A percentile compares a stretch with the other conserved stretches of the same genome.
These are phyloP conservation scores for Ophiorrhiza pumila DNA, from an alignment of 257 asterid genomes.

Conservation along the genomic window DNA sequence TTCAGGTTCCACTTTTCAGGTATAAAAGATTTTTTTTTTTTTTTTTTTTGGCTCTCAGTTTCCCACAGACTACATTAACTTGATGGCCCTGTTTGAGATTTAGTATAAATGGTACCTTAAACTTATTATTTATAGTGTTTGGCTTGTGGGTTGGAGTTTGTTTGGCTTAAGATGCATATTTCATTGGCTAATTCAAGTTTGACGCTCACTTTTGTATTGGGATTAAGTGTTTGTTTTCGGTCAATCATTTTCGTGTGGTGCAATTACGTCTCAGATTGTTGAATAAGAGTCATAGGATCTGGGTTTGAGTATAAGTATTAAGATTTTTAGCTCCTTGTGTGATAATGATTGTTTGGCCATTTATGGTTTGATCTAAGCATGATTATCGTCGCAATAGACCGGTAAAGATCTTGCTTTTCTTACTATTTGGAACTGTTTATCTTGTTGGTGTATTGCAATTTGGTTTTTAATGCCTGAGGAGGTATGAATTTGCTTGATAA, in stretches of 20 bases:
- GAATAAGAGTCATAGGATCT: neutral
- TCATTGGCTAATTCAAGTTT: neutral
- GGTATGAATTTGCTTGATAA: neutral
- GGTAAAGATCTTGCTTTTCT: no score
- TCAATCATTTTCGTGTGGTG: neutral
- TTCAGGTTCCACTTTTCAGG: conserved; percentile 98
- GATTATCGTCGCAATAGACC: neutral
- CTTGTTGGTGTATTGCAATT: neutral
- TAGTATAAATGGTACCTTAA: neutral
- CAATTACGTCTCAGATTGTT: neutral
- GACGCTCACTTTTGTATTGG: neutral
- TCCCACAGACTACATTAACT: neutral
- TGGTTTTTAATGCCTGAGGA: neutral
- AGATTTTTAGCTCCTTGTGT: neutral
- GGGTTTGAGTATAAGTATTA: neutral
- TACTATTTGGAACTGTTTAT: neutral
- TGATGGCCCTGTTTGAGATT: neutral
- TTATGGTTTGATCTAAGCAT: neutral
- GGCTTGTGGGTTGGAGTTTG: conserved; percentile 6
- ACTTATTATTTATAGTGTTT: neutral
- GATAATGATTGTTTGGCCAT: neutral
- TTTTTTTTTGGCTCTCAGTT: neutral
- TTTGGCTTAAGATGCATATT: neutral
- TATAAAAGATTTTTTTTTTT: conserved; percentile 4
- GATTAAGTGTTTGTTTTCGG: neutral